A percentile compares a stretch with the other conserved stretches of the same genome.
These are phyloP conservation scores for Lepraria neglecta DNA, from an alignment of 495 filamentous ascomycete species.

Conservation along the genomic window DNA sequence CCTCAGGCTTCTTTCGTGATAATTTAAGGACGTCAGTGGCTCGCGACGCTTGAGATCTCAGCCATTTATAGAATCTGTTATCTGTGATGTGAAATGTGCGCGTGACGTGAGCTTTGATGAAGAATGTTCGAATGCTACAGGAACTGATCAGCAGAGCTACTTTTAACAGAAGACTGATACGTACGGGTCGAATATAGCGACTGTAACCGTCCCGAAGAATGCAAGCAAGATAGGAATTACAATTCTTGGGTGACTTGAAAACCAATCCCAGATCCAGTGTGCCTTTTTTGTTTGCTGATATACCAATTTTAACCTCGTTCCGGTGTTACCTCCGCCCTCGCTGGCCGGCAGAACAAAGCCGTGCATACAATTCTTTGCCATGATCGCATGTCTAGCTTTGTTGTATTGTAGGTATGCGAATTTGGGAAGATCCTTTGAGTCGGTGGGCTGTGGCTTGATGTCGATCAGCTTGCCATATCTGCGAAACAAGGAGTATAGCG, in stretches of 20 bases:
- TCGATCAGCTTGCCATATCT: slow-evolving; percentile 82
- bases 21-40: slow-evolving; percentile 58
- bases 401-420: slow-evolving; percentile 75
- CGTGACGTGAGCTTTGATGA: slow-evolving; percentile 80
- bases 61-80: slow-evolving; percentile 66
- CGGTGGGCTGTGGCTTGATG: slow-evolving; percentile 68
- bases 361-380: slow-evolving; percentile 90
- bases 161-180: background rate
- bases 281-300: slow-evolving; percentile 72
- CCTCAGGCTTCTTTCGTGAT: slow-evolving; percentile 49
- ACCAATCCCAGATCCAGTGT: slow-evolving; percentile 79
- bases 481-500: slow-evolving; percentile 79
- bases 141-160: background rate
- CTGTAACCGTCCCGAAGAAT: slow-evolving; percentile 72
- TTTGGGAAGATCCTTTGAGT: slow-evolving; percentile 74
- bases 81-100: slow-evolving; percentile 66
- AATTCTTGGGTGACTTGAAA: slow-evolving; percentile 80
- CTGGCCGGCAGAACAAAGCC: slow-evolving; percentile 61
- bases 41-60: slow-evolving; percentile 65
- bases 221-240: slow-evolving; percentile 78
- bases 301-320: slow-evolving; percentile 67
- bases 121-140: slow-evolving; percentile 68
- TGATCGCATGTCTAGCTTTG: slow-evolving; percentile 62
- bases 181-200: slow-evolving; percentile 82
- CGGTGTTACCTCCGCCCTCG: slow-evolving; percentile 63